A percentile compares a stretch with the other conserved stretches of the same genome.
Conservation (phyloP, 345 rosid genomes). For the Sonneratia caseolaris region DNA sequence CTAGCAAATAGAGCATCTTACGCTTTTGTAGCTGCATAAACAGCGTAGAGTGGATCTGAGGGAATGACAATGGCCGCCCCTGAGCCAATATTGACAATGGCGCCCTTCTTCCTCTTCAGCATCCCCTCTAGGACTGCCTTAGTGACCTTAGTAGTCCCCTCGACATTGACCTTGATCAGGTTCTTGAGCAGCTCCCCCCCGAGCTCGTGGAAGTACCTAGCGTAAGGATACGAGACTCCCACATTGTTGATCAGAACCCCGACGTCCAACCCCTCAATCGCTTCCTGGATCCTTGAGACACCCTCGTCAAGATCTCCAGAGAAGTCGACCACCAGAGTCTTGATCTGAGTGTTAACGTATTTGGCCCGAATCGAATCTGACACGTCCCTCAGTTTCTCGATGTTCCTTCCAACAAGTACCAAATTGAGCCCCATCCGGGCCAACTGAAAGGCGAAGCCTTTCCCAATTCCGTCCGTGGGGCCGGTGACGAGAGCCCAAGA, state of each 20-base stretch:
- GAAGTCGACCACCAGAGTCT: conserved; percentile 72
- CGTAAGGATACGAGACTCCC: conserved; percentile 88
- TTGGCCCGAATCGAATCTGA: conserved; percentile 49
- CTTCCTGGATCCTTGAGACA: conserved; percentile 47
- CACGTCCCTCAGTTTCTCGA: conserved; percentile 56
- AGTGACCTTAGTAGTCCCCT: conserved; percentile 89
- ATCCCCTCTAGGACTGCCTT: conserved; percentile 71
- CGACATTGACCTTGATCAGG: conserved; percentile 70
- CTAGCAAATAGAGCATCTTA: conserved; percentile 17
- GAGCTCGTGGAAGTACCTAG: conserved; percentile 86
- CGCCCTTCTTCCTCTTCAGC: conserved; percentile 80
- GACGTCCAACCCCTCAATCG: conserved; percentile 60
- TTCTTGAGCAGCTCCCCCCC: conserved; percentile 54
- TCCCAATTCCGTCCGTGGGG: conserved; percentile 91
- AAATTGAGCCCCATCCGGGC: conserved; percentile 73
- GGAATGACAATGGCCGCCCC: conserved; percentile 87
- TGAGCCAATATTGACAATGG: conserved; percentile 90
- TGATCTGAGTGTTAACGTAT: conserved; percentile 38
- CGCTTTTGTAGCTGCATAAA: conserved; percentile 92
- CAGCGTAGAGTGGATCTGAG: conserved; percentile 90
- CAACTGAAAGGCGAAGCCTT: conserved; percentile 71
- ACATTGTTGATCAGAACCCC: conserved; percentile 84
- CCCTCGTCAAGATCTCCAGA: conserved; percentile 79
- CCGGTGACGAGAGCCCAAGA: conserved; percentile 96
- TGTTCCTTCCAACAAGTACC: conserved; percentile 72